Percentiles rank a stretch among this genome's conserved stretches.
These are phyloP conservation scores for Trichosanthes truncata DNA, from an alignment of 306 rosid genomes.

Conservation along the genomic window DNA sequence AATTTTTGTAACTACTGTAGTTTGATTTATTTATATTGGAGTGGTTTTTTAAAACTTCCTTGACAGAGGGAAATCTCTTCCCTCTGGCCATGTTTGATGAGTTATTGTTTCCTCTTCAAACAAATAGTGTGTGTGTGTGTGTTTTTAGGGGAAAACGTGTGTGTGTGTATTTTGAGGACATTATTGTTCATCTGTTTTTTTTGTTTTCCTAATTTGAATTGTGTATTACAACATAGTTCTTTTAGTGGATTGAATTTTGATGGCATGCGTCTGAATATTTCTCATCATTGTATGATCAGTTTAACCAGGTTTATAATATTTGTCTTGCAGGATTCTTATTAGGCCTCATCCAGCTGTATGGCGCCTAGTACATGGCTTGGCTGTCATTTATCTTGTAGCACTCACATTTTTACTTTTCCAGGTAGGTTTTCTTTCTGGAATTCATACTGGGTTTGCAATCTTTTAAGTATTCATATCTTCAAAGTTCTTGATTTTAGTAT, in stretches of 20 bases:
- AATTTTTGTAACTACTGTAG: neutral
- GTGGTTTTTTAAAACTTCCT: neutral
- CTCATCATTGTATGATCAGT: neutral
- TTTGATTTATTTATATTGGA: neutral
- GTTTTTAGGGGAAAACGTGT: neutral
- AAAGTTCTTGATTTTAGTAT: neutral
- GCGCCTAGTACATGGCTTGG: constrained; percentile 99
- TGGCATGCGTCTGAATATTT: neutral
- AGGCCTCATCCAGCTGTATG: constrained; percentile 98
- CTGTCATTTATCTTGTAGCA: constrained; percentile 85
- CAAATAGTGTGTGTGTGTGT: neutral
- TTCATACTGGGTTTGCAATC: neutral
- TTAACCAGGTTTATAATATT: neutral
- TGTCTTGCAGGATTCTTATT: constrained; percentile 72
- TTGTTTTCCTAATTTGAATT: neutral
- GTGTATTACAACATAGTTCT: neutral
- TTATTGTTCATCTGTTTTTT: neutral
- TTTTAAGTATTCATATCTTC: neutral
- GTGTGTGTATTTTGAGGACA: neutral
- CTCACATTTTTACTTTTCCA: constrained; percentile 97
- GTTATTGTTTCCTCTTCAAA: neutral
- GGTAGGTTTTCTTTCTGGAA: constrained; percentile 26
- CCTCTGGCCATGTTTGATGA: neutral
- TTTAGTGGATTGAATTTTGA: neutral
- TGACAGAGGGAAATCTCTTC: neutral